Evolutionary conservation across 2,329 filamentous ascomycete species (phyloP).

Genomic region (Didymella exigua): DNA sequence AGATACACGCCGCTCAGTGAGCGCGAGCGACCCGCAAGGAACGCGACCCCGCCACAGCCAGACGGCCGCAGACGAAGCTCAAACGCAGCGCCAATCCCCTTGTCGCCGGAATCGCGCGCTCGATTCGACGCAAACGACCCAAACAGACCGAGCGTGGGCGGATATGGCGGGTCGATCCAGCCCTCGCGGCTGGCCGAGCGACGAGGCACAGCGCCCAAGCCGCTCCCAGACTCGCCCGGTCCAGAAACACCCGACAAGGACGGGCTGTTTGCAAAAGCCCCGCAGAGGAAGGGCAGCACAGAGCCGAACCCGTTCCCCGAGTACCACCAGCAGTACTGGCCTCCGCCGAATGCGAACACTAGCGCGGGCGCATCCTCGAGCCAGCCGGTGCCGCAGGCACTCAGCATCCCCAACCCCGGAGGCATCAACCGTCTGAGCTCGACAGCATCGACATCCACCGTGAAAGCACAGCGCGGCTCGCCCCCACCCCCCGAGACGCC

Average conservation of each 20-base stretch:
- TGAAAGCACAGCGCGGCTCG: slow-evolving; percentile 86
- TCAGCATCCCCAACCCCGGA: slow-evolving; percentile 59
- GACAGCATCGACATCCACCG: slow-evolving; percentile 91
- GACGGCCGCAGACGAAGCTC: slow-evolving; percentile 39
- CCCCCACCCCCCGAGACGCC: slow-evolving; percentile 95
- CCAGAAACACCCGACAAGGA: slow-evolving; percentile 77
- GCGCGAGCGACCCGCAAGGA: slow-evolving; percentile 41
- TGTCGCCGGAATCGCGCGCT: slow-evolving; percentile 44
- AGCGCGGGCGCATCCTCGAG: slow-evolving; percentile 23
- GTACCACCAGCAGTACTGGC: slow-evolving; percentile 68
- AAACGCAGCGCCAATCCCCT: slow-evolving; percentile 36
- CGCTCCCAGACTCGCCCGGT: slow-evolving; percentile 80
- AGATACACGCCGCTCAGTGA: slow-evolving; percentile 47
- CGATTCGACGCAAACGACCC: slow-evolving; percentile 57
- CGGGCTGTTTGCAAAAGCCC: slow-evolving; percentile 74
- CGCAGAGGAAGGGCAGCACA: slow-evolving; percentile 46
- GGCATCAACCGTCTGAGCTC: slow-evolving; percentile 71
- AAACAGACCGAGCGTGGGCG: slow-evolving; percentile 54
- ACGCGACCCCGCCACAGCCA: slow-evolving; percentile 41
- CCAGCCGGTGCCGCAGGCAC: slow-evolving; percentile 39
- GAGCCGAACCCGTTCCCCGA: slow-evolving; percentile 55
- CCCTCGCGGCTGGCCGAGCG: slow-evolving; percentile 76
- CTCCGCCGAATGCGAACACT: slow-evolving; percentile 45
- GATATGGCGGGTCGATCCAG: slow-evolving; percentile 52
- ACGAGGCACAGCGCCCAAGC: slow-evolving; percentile 79